These are phyloP conservation scores for Diaporthe velutina DNA, from an alignment of 2,329 filamentous ascomycete genomes.

Conservation along the genomic window DNA sequence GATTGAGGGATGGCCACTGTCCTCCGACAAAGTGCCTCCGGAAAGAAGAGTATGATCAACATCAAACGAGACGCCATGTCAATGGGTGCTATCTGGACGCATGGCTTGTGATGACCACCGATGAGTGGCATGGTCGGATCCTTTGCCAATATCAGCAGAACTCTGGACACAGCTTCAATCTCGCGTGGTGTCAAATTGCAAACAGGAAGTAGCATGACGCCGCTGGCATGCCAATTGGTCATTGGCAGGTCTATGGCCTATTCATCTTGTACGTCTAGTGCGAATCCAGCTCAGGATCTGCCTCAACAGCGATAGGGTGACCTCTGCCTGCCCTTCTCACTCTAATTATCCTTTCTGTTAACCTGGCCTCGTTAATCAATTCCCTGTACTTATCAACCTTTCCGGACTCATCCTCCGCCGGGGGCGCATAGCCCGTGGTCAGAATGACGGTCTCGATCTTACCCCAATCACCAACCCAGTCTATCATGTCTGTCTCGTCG, in stretches of 20 bases:
- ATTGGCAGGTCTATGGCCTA: not conserved
- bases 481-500: slow-evolving; percentile 60
- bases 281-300: slow-evolving; percentile 46
- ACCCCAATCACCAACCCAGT: slow-evolving; percentile 68
- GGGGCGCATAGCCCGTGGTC: slow-evolving; percentile 55
- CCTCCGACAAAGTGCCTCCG: not conserved
- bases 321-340: slow-evolving; percentile 61
- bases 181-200: too few relatives aligned
- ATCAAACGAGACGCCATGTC: not conserved
- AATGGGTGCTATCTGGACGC: not conserved
- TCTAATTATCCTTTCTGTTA: slow-evolving; percentile 63
- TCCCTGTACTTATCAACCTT: slow-evolving; percentile 50
- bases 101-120: not conserved
- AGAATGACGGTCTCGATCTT: slow-evolving; percentile 63
- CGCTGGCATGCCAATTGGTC: too few relatives aligned
- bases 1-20: not conserved
- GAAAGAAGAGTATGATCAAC: not conserved
- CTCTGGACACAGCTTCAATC: too few relatives aligned
- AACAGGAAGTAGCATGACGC: not conserved
- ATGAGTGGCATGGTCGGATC: not conserved
- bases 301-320: slow-evolving; percentile 62
- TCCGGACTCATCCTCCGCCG: slow-evolving; percentile 49
- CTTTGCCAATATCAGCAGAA: too few relatives aligned
- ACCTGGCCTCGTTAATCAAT: slow-evolving; percentile 53
- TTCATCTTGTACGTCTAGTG: not conserved